Evolutionary conservation across 1,139 yeast genomes (phyloP), one percentile per base, ranked within the genome.

Genomic region (Suhomyces bribrorum): DNA sequence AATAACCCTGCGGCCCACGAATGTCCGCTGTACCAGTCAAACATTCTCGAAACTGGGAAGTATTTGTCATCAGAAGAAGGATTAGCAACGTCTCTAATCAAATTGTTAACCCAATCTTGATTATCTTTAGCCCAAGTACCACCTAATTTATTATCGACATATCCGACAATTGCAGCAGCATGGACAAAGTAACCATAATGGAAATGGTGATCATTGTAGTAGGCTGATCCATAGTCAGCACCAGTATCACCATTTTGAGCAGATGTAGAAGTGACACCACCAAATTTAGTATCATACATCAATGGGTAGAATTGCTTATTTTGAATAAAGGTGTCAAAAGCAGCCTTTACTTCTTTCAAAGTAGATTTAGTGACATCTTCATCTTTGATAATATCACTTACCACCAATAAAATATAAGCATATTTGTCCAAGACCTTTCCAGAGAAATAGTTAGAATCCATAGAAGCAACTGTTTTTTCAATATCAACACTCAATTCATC

Each of bases 1-100:
- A 78, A 81, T 46, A 86, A 65, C 13, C 95, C 95, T 41, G 77
- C 77, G 6, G 95, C 94, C 89, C 92, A 86, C 2, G 94, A 83
- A 59, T 86, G 95, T 23, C 95, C 95, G 31, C 74, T 73, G 63
- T 64, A 86, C 87, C 86, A 86, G 58, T 85, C 92, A 61, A 86
- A 86, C 73, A 73, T 75, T 56, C 95, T 75, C 33, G 77, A 83
- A 12, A 80, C 85, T 4, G 95, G 95, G 79, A 84, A 86, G 56
- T 73, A 75, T 2, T 67, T 39, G 56, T 85, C 94, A 3, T 66
- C 67, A 23, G 41, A 58, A 41, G 82, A 75, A 23, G 89, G 94
- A 52, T 86, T 85, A 26, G 90, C 88, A 38, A 83, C 88, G 56
- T 86, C 94, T 57, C 94, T 76, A 29, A 86, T 66, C 45, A 83